Base-by-base conservation (phyloP, 805 yeast genomes). In the Martiniozyma abietophila region DNA sequence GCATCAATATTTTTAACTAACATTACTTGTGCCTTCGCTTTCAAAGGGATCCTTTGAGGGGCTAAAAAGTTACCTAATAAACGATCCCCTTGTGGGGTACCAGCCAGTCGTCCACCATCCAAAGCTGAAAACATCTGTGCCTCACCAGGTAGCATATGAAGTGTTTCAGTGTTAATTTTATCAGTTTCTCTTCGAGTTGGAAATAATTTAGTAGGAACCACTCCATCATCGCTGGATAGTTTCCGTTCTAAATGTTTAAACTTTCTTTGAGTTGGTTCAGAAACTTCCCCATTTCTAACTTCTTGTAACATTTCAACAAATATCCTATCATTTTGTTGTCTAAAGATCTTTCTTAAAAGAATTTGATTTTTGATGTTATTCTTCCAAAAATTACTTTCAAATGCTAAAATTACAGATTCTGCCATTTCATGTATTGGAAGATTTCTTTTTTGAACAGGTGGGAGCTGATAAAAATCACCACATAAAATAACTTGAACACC, bases 381-480 rank as follows among this genome's bases (percentile, higher is more conserved):
- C 38, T 64, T 63, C 94, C 94, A 82, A 3, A 76, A 59, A 2
- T 54, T 45, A 19, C 77, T 64, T 42, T 80, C 80, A 56, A 82
- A 82, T 6, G 88, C 78, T 58, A 76, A 81, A 32, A 47, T 45
- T 3, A 62, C 53, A 7, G 45, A 46, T 2, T 38, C 36, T n/a
- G n/a, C n/a, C n/a, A n/a, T n/a, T n/a, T n/a, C n/a, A n/a, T n/a
- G n/a, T n/a, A n/a, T n/a, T n/a, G n/a, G n/a, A n/a, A n/a, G n/a
- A n/a, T n/a, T n/a, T n/a, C n/a, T n/a, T 4, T 55, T 60, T 14
- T 53, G 65, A 6, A 78, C 84, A 0, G 94, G 94, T 0, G 94
- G 94, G 28, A 82, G 56, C 50, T 82, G 94, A 51, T 72, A 81
- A 51, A 82, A 82, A 53, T 82, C 94, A 6, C 94, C 94, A 59